Conservation (phyloP, 305 asterid genomes). For the Nicotiana rustica region DNA sequence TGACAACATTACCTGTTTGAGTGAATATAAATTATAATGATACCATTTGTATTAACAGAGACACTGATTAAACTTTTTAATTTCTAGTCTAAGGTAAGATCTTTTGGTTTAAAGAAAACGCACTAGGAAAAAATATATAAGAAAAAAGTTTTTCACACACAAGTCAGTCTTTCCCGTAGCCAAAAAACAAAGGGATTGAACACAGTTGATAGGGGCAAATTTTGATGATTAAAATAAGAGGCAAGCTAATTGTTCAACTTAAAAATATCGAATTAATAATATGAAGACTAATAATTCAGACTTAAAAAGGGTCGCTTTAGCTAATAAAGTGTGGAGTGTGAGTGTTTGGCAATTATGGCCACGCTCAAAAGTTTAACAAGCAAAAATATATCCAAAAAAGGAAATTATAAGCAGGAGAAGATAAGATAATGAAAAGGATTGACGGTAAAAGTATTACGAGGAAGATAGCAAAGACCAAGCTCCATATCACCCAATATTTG, state of each 20-base stretch:
- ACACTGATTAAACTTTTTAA: background rate
- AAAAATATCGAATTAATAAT: background rate
- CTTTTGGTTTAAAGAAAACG: background rate
- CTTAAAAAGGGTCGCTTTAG: conserved; percentile 6
- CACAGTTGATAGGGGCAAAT: background rate
- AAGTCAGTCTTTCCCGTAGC: background rate
- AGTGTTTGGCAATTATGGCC: conserved; percentile 8
- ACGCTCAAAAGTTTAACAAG: background rate
- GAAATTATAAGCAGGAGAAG: background rate
- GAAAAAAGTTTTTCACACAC: background rate
- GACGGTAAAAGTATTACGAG: background rate
- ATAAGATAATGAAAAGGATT: conserved; percentile 27
- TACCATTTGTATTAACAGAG: background rate
- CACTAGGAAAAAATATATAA: background rate
- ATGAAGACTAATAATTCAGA: background rate
- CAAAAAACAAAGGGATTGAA: conserved; percentile 4
- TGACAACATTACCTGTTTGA: background rate
- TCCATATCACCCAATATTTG: background rate
- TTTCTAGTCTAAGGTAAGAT: background rate
- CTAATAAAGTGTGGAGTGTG: background rate
- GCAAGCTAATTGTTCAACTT: background rate
- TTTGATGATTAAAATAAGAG: background rate
- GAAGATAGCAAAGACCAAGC: background rate
- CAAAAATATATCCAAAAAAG: background rate
- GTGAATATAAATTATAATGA: background rate